A percentile compares a stretch with the other conserved stretches of the same genome.
Conservation (phyloP, 2,329 filamentous ascomycete species). For the Beauveria medogensis region DNA sequence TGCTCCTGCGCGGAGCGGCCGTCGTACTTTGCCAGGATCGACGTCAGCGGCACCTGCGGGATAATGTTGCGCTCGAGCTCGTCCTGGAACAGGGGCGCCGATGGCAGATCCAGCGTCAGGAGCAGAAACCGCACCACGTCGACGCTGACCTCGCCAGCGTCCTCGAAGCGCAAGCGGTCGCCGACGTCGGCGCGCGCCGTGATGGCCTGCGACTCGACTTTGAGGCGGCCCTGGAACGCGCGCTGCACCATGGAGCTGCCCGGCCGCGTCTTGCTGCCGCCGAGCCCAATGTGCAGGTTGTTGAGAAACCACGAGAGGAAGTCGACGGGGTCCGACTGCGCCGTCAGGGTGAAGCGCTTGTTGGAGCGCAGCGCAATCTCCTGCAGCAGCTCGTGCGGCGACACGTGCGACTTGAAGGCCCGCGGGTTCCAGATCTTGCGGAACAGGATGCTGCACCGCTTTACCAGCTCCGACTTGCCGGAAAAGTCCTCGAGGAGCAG, state of each 20-base stretch:
- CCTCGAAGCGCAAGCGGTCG: slow-evolving; percentile 86
- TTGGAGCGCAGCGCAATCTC: slow-evolving; percentile 85
- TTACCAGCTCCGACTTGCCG: slow-evolving; percentile 66
- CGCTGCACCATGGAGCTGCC: slow-evolving; percentile 80
- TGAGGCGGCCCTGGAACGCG: slow-evolving; percentile 86
- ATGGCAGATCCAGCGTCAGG: slow-evolving; percentile 84
- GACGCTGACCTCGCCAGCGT: slow-evolving; percentile 72
- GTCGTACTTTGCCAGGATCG: slow-evolving; percentile 87
- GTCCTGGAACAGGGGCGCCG: slow-evolving; percentile 92
- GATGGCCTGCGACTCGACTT: slow-evolving; percentile 89
- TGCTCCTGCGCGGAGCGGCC: slow-evolving; percentile 81
- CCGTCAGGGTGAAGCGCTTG: slow-evolving; percentile 84
- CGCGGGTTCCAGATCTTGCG: slow-evolving; percentile 97
- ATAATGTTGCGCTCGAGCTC: slow-evolving; percentile 94
- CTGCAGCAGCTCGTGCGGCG: slow-evolving; percentile 92
- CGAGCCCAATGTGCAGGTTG: slow-evolving; percentile 83
- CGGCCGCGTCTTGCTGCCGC: slow-evolving; percentile 80
- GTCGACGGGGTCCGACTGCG: slow-evolving; percentile 91
- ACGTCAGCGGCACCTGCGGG: slow-evolving; percentile 76
- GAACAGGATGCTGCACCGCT: slow-evolving; percentile 80
- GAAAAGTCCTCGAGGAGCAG: slow-evolving; percentile 80
- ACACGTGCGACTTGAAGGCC: slow-evolving; percentile 94
- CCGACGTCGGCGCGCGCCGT: slow-evolving; percentile 82
- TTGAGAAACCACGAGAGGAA: slow-evolving; percentile 98
- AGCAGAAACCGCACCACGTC: slow-evolving; percentile 78